phyloP scores from a whole-genome alignment of 768 basidiomycete species.

The Butyriboletus loyo region DNA sequence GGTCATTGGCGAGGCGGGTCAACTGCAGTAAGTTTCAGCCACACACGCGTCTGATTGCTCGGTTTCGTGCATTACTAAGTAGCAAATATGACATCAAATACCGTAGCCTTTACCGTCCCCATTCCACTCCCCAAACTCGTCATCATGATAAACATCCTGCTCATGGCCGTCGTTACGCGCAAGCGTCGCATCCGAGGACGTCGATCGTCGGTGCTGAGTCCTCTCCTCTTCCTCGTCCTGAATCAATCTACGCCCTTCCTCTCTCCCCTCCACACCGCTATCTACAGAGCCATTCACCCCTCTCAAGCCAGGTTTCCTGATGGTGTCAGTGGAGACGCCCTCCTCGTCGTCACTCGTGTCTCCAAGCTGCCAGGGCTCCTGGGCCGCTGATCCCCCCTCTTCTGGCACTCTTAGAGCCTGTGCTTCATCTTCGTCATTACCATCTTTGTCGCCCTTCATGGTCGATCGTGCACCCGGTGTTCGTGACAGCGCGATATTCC shows the following conservation, averaged over 20 bases:
- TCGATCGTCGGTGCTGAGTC: slow-evolving; percentile 32
- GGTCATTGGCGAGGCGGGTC: neutral
- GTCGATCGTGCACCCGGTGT: slow-evolving; percentile 24
- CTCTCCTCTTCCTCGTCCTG: slow-evolving; percentile 33
- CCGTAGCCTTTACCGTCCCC: slow-evolving; percentile 4
- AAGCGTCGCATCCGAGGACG: slow-evolving; percentile 39
- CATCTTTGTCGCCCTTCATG: slow-evolving; percentile 11
- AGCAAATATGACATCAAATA: no score
- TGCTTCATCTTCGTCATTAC: slow-evolving; percentile 37
- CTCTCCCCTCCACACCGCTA: slow-evolving; percentile 24
- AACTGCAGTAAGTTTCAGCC: slow-evolving; percentile 7
- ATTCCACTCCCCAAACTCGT: slow-evolving; percentile 37
- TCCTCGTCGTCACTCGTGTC: slow-evolving; percentile 70
- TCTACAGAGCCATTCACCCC: slow-evolving; percentile 15
- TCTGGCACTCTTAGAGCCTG: slow-evolving; percentile 34
- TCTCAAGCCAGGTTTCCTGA: slow-evolving; percentile 21
- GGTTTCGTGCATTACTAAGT: neutral
- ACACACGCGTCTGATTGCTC: slow-evolving; percentile 11
- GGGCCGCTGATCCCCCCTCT: slow-evolving; percentile 35
- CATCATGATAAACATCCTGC: slow-evolving; percentile 20
- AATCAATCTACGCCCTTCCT: slow-evolving; percentile 47
- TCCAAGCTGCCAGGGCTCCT: slow-evolving; percentile 67
- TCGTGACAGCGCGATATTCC: slow-evolving; percentile 27
- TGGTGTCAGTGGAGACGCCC: slow-evolving; percentile 39
- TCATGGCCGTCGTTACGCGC: slow-evolving; percentile 14